These are phyloP conservation scores for Pugionium dolabratum DNA, from an alignment of 345 rosid genomes.

Conservation along the genomic window DNA sequence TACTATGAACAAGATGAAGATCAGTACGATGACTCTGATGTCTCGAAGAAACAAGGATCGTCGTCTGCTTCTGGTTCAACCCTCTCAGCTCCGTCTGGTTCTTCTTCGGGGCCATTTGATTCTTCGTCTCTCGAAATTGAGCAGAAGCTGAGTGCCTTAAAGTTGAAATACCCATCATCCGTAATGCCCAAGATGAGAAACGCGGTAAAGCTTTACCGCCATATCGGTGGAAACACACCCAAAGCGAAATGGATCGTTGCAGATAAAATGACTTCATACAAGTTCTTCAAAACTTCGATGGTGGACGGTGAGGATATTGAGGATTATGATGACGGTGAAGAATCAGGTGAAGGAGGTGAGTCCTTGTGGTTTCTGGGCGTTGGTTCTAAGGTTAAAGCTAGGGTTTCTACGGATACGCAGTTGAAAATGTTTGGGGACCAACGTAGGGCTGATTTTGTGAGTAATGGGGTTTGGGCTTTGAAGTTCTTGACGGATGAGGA, in stretches of 20 bases:
- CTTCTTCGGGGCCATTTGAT: constrained; percentile 9
- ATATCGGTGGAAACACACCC: constrained; percentile 81
- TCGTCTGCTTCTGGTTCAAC: constrained; percentile 34
- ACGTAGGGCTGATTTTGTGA: constrained; percentile 75
- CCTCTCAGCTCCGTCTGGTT: constrained; percentile 31
- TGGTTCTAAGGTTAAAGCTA: constrained; percentile 63
- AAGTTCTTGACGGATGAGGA: constrained; percentile 66
- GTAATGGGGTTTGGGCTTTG: constrained; percentile 87
- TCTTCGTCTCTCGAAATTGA: constrained; percentile 53
- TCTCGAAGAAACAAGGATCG: constrained; percentile 22
- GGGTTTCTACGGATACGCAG: constrained; percentile 77
- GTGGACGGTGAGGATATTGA: constrained; percentile 39
- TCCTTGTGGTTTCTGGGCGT: constrained; percentile 68
- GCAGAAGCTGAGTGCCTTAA: constrained; percentile 59
- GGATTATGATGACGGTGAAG: constrained; percentile 48
- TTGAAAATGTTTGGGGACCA: constrained; percentile 89
- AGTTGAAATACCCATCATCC: constrained; percentile 23
- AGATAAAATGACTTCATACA: constrained; percentile 60
- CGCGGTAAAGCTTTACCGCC: constrained; percentile 80
- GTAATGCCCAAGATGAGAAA: constrained; percentile 42
- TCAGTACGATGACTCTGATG: constrained; percentile 46
- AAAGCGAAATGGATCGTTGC: constrained; percentile 77
- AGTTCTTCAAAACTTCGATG: constrained; percentile 43
- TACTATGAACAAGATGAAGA: constrained; percentile 42
- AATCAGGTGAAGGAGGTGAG: constrained; percentile 39